Percentiles rank a stretch among this genome's conserved stretches.
phyloP scores from a whole-genome alignment of 441 rosid genomes.

The Macaranga tanarius region DNA sequence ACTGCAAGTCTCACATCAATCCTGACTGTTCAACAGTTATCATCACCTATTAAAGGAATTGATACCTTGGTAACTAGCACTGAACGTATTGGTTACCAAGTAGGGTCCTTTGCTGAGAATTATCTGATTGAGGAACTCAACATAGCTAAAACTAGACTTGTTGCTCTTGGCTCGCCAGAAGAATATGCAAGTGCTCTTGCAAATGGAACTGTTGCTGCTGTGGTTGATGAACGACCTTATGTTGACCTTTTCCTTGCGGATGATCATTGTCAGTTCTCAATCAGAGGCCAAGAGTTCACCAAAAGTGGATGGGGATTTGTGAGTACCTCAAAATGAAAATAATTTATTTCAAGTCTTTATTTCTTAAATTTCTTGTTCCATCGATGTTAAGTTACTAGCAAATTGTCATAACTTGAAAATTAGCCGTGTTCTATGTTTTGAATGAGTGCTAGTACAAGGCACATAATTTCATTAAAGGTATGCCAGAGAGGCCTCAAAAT shows the following conservation, averaged over 20 bases:
- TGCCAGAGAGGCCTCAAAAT: neutral
- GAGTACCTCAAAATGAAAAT: constrained; percentile 39
- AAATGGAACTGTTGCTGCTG: constrained; percentile 73
- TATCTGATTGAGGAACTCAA: constrained; percentile 67
- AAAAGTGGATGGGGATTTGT: constrained; percentile 95
- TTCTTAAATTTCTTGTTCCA: neutral
- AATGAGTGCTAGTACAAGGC: neutral
- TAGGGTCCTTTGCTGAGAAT: constrained; percentile 72
- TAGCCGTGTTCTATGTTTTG: no score
- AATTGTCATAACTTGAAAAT: neutral
- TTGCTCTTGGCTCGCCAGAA: constrained; percentile 76
- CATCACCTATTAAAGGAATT: constrained; percentile 84
- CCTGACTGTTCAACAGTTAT: constrained; percentile 83
- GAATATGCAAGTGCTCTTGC: constrained; percentile 65
- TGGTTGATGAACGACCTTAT: constrained; percentile 78
- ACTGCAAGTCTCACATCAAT: constrained; percentile 97
- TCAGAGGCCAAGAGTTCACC: constrained; percentile 82
- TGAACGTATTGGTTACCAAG: constrained; percentile 71
- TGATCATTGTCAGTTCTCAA: constrained; percentile 59
- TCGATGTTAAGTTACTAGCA: neutral
- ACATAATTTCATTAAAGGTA: neutral
- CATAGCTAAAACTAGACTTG: constrained; percentile 66
- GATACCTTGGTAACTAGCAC: constrained; percentile 58
- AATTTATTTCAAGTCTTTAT: constrained; percentile 12
- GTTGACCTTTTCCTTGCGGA: constrained; percentile 75